Conservation (phyloP, 1,139 yeast genomes). For the Saccharomyces uvarum region DNA sequence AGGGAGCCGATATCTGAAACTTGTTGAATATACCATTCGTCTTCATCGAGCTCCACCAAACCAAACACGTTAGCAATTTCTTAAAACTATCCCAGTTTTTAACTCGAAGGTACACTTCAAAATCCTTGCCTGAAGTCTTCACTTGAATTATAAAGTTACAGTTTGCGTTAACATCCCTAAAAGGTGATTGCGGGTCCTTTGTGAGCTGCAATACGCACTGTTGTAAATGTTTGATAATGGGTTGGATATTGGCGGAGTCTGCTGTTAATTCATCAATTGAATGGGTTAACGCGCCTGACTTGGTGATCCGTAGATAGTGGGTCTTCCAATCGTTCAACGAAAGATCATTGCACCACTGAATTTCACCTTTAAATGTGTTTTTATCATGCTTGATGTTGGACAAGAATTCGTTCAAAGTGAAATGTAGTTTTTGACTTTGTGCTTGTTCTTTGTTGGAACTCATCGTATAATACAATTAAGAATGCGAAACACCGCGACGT, state of each 20-base stretch:
- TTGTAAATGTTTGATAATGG: constrained; percentile 35
- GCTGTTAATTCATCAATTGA: constrained; percentile 10
- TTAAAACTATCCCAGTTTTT: constrained; percentile 41
- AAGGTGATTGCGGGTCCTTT: constrained; percentile 12
- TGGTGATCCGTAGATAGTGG: constrained; percentile 20
- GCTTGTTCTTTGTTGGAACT: background rate
- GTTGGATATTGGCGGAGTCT: constrained; percentile 7
- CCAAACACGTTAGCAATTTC: constrained; percentile 42
- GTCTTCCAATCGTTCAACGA: constrained; percentile 20
- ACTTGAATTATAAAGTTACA: constrained; percentile 43
- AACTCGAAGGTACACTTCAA: constrained; percentile 39
- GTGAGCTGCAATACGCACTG: constrained; percentile 31
- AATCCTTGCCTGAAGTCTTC: constrained; percentile 39
- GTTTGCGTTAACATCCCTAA: background rate
- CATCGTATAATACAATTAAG: background rate
- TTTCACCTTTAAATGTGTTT: constrained; percentile 28
- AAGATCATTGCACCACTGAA: constrained; percentile 27
- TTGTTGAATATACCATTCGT: constrained; percentile 54
- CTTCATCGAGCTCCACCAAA: constrained; percentile 59
- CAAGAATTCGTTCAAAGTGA: constrained; percentile 7
- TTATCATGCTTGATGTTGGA: constrained; percentile 8
- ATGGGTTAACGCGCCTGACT: constrained; percentile 22
- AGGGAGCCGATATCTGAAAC: constrained; percentile 22
- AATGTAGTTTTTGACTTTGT: background rate
- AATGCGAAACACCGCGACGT: background rate